These are phyloP conservation scores for Euphorbia tirucalli DNA, from an alignment of 345 rosid genomes.

Conservation along the genomic window DNA sequence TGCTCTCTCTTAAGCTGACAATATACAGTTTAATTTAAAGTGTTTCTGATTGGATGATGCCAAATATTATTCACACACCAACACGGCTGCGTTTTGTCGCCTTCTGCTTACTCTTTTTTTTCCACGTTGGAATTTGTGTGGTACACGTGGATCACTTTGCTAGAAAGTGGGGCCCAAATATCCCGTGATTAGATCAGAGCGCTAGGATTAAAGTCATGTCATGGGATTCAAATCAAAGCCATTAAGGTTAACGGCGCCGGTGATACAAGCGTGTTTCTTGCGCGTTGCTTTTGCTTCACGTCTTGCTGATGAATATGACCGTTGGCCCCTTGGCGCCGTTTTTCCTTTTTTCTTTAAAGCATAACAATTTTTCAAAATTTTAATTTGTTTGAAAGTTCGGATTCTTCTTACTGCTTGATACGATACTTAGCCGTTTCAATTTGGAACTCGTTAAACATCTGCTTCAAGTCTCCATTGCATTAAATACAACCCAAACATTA, in stretches of 20 bases:
- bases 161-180: too few species aligned
- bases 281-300: background rate
- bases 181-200: background rate
- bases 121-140: background rate
- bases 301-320: slow-evolving; percentile 4
- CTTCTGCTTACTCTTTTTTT: too few species aligned
- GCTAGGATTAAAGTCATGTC: background rate
- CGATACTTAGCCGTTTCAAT: too few species aligned
- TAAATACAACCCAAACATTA: too few species aligned
- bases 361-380: background rate
- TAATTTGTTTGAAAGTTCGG: too few species aligned
- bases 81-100: slow-evolving; percentile 12
- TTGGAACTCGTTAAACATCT: too few species aligned
- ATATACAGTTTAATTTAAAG: background rate
- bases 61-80: background rate
- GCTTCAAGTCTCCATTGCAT: too few species aligned
- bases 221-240: background rate
- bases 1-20: background rate
- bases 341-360: background rate
- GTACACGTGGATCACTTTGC: slow-evolving; percentile 2
- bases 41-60: background rate
- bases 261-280: slow-evolving; percentile 8
- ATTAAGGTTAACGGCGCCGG: background rate
- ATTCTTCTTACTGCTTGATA: too few species aligned
- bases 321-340: background rate